Evolutionary conservation across 2,329 filamentous ascomycete species (phyloP), one percentile per base, ranked within the genome.

Genomic region (Periconia macrospinosa): DNA sequence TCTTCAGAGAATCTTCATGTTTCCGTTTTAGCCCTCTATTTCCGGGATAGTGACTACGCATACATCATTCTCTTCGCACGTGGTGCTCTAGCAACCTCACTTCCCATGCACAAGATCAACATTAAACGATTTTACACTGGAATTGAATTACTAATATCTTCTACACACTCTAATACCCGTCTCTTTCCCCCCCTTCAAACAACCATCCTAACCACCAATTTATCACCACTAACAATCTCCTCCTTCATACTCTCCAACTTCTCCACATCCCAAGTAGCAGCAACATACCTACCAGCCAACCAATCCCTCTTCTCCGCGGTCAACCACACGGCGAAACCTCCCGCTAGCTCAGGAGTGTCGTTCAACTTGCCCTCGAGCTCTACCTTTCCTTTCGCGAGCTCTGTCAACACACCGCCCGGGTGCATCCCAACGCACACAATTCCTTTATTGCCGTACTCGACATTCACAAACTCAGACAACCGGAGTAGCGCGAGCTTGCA

Each of bases 401-500:
- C 58, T 19, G 69, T 70, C 30, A 30, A 20, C 7, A 73, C 62
- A 42, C 56, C 62, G 1, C 70, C 70, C 1, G 69, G 69, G 53
- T 73, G 68, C 11, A 72, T 42, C 8, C 52, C 54, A 17, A 62
- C 53, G 17, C 60, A 60, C 30, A 59, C 54, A 0, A 71, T 53
- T 2, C 69, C 67, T 48, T 65, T 50, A 0, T n/a, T 51, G 0
- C 50, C 58, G 51, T 70, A 67, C 49, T 84, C 83, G 0, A 65
- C 66, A 40, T 74, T 70, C 9, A 82, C 56, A 56, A 76, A 79
- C 60, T 85, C 81, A 1, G 76, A 79, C 43, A 85, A 72, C 11
- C 80, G 71, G 15, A 78, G 60, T 23, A 82, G 57, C 2, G 81
- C 82, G 30, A 83, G 68, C 62, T 85, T 84, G 37, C 71, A 73